Conservation (phyloP, 78 protist genomes). For the Chrysochromulina parva region DNA sequence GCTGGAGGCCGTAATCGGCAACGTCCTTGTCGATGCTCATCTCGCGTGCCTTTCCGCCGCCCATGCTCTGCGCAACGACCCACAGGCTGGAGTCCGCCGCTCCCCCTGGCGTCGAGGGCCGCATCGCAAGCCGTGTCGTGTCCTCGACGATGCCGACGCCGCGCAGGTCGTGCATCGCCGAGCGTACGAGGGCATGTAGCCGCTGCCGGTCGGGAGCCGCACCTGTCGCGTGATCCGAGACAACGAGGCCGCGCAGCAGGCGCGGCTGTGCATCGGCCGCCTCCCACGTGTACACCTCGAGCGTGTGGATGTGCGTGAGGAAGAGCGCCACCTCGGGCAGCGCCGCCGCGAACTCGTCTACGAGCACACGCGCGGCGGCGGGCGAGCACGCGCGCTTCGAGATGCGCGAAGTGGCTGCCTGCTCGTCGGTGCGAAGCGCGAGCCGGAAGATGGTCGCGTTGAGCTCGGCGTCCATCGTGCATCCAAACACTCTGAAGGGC, state of each 20-base stretch:
- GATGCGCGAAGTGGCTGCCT: neutral
- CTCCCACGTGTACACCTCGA: neutral
- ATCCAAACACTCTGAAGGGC: conserved; percentile 22
- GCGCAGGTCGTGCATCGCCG: too few relatives aligned
- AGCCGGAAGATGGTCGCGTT: conserved; percentile 4
- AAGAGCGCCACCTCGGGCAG: neutral
- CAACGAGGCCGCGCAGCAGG: neutral
- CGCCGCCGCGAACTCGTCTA: neutral
- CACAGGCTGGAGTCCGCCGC: neutral
- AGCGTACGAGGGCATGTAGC: neutral
- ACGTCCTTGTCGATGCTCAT: neutral
- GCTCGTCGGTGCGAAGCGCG: neutral
- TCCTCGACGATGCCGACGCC: too few relatives aligned
- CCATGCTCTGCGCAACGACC: neutral
- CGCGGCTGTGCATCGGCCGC: neutral
- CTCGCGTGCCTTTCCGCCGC: neutral
- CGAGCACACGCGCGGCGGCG: neutral
- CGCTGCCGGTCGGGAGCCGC: neutral
- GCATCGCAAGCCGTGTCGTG: too few relatives aligned
- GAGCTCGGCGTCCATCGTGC: neutral
- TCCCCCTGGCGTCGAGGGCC: too few relatives aligned
- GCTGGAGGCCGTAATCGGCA: neutral
- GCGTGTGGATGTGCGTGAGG: neutral
- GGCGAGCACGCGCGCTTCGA: neutral
- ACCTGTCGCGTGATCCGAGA: neutral